phyloP scores from a whole-genome alignment of 2,329 filamentous ascomycete genomes.

The Neonectria hederae region DNA sequence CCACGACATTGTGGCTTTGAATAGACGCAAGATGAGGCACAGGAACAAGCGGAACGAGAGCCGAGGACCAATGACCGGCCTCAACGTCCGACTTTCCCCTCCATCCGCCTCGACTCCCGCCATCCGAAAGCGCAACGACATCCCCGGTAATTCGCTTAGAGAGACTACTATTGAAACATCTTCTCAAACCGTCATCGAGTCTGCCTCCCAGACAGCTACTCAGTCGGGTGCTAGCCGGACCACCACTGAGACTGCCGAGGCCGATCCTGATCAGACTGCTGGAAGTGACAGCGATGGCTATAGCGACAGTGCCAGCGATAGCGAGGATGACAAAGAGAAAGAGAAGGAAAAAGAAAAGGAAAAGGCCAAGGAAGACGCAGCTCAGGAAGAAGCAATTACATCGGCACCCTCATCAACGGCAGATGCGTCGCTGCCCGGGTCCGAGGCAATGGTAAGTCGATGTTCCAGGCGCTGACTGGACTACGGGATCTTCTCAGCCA shows the following conservation, averaged over 20 bases:
- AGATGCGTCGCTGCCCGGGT: constrained; percentile 21
- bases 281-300: constrained; percentile 24
- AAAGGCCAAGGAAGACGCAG: not conserved
- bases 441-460: constrained; percentile 32
- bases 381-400: constrained; percentile 10
- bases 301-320: constrained; percentile 4
- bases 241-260: not conserved
- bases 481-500: not conserved
- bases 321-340: constrained; percentile 15
- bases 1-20: constrained; percentile 33
- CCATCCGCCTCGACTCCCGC: constrained; percentile 7
- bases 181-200: not conserved
- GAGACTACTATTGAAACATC: constrained; percentile 1
- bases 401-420: constrained; percentile 26
- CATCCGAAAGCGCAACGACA: constrained; percentile 2
- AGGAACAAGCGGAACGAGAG: constrained; percentile 22
- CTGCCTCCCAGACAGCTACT: not conserved
- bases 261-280: not conserved
- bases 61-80: constrained; percentile 14
- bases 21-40: constrained; percentile 20
- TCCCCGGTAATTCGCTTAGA: constrained; percentile 19
- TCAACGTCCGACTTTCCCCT: constrained; percentile 12
- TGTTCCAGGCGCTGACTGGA: not conserved
- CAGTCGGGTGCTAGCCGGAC: not conserved
- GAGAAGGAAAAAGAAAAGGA: constrained; percentile 23